Percentiles rank a stretch among this genome's conserved stretches.
Conservation (phyloP, 176 grass and related monocot genomes). For the Thinopyrum elongatum region DNA sequence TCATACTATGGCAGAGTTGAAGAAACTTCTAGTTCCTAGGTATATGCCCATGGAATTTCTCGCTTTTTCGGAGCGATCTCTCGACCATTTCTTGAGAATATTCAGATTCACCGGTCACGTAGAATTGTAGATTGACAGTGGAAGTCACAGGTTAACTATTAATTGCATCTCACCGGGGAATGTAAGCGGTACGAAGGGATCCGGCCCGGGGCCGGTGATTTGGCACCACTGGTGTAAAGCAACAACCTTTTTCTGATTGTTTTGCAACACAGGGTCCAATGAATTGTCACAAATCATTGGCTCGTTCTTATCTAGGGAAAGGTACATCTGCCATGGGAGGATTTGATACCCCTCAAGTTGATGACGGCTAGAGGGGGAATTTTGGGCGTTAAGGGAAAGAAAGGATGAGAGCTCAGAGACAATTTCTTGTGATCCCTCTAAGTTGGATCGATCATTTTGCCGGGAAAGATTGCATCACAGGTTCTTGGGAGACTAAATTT, state of each 20-base stretch:
- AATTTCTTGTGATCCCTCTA: constrained; percentile 38
- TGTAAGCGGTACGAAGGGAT: neutral
- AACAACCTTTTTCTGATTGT: constrained; percentile 16
- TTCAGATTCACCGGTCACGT: constrained; percentile 34
- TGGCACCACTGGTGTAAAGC: constrained; percentile 22
- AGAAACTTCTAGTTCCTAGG: constrained; percentile 17
- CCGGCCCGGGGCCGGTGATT: neutral
- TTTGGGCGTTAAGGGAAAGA: constrained; percentile 46
- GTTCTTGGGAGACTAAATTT: constrained; percentile 10
- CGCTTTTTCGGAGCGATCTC: constrained; percentile 29
- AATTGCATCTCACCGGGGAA: constrained; percentile 22
- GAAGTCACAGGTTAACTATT: constrained; percentile 25
- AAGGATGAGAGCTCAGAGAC: constrained; percentile 54
- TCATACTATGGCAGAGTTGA: constrained; percentile 31
- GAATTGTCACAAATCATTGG: constrained; percentile 53
- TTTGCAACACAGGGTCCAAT: constrained; percentile 29
- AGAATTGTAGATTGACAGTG: constrained; percentile 27
- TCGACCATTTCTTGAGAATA: constrained; percentile 40
- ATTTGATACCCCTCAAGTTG: constrained; percentile 38
- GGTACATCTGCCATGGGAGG: constrained; percentile 14
- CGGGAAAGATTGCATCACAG: neutral
- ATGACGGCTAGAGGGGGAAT: constrained; percentile 27
- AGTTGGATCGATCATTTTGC: constrained; percentile 27
- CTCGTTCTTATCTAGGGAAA: constrained; percentile 43
- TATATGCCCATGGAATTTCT: constrained; percentile 37